These are phyloP conservation scores for Fraxinus paxiana DNA, from an alignment of 305 asterid genomes.

Conservation along the genomic window DNA sequence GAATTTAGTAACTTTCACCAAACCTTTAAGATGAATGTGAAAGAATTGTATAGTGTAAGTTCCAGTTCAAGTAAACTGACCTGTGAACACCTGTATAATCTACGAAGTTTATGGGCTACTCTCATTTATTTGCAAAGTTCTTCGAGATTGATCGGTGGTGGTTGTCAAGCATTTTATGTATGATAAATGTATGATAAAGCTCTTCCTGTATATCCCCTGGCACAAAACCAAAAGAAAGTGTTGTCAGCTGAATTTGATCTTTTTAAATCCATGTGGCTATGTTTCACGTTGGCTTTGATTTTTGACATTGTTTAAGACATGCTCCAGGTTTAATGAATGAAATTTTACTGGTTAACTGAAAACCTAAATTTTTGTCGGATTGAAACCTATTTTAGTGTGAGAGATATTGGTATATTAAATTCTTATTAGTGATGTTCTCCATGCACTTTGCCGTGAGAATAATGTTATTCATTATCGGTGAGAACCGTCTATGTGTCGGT, in stretches of 20 bases:
- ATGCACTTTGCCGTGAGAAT: background rate
- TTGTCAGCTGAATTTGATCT: background rate
- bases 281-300: background rate
- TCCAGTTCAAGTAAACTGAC: background rate
- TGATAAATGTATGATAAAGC: background rate
- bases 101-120: background rate
- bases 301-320: background rate
- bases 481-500: background rate
- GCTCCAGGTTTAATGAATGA: background rate
- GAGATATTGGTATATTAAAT: background rate
- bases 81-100: background rate
- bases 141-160: background rate
- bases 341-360: background rate
- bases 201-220: background rate
- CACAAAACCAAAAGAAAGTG: background rate
- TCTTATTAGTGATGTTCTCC: background rate
- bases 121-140: background rate
- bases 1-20: constrained; percentile 14
- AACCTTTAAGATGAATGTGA: background rate
- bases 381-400: background rate
- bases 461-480: background rate
- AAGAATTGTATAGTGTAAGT: constrained; percentile 27
- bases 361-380: background rate
- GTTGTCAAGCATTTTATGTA: background rate
- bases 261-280: background rate